phyloP scores from a whole-genome alignment of 345 rosid species.

The Ceriops zippeliana region DNA sequence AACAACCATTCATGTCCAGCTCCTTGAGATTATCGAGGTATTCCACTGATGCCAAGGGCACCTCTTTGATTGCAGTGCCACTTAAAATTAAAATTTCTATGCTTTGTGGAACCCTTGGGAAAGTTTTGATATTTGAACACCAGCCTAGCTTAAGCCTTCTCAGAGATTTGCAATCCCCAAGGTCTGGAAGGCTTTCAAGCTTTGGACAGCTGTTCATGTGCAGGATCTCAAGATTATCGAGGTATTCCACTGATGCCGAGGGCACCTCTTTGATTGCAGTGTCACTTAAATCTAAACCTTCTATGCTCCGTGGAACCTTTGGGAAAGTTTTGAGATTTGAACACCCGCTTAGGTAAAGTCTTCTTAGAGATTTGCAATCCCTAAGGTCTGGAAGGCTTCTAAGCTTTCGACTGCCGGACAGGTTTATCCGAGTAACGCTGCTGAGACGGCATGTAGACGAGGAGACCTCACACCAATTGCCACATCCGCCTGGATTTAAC shows the following conservation, averaged over 20 bases:
- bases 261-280: slow-evolving; percentile 25
- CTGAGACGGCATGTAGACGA: slow-evolving; percentile 25
- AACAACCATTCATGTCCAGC: slow-evolving; percentile 8
- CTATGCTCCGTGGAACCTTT: slow-evolving; percentile 20
- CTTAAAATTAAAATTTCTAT: slow-evolving; percentile 23
- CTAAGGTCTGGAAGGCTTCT: neutral
- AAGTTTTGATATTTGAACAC: neutral
- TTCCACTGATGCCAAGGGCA: slow-evolving; percentile 18
- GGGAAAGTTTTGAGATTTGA: slow-evolving; percentile 28
- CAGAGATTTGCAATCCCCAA: too few relatives aligned
- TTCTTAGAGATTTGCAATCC: neutral
- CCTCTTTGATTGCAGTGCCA: slow-evolving; percentile 27
- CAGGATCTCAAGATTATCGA: neutral
- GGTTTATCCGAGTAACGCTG: slow-evolving; percentile 15
- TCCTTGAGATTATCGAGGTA: neutral
- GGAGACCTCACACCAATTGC: slow-evolving; percentile 23
- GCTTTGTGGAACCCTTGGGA: slow-evolving; percentile 24
- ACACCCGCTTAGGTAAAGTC: neutral
- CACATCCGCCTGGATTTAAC: slow-evolving; percentile 26
- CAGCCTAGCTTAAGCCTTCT: too few relatives aligned
- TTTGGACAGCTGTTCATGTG: neutral
- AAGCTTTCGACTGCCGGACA: slow-evolving; percentile 1
- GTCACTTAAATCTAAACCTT: slow-evolving; percentile 17
- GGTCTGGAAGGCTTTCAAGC: too few relatives aligned
- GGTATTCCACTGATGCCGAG: neutral